Conservation (phyloP, 225 moss, liverwort and hornwort species). For the Physcomitrellopsis africana region DNA sequence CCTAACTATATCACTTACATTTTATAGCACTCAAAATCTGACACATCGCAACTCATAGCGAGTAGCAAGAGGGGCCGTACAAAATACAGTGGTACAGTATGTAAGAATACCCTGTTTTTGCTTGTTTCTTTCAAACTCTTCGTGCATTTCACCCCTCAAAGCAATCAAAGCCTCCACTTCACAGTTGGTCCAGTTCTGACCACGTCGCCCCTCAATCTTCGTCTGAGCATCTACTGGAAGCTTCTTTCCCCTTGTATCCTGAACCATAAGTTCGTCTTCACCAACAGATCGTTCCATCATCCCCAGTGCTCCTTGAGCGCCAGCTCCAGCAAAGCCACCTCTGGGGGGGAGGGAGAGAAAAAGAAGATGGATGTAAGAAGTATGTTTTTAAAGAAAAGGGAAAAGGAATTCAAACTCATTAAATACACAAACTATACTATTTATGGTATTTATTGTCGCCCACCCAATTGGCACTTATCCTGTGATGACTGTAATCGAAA, state of each 20-base stretch:
- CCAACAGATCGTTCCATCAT: conserved; percentile 53
- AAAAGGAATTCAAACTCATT: not conserved
- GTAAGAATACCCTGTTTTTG: conserved; percentile 60
- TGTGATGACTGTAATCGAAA: too few species aligned
- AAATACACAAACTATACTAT: conserved; percentile 16
- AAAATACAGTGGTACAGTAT: not conserved
- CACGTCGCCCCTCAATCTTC: conserved; percentile 66
- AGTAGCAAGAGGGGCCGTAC: not conserved
- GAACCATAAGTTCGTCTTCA: conserved; percentile 61
- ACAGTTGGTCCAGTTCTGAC: conserved; percentile 74
- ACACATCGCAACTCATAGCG: conserved; percentile 14
- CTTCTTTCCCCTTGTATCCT: conserved; percentile 62
- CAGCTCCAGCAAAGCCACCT: conserved; percentile 54
- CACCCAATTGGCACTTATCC: too few species aligned
- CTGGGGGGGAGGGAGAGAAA: conserved; percentile 26
- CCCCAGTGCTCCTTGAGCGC: conserved; percentile 47
- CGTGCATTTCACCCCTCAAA: conserved; percentile 73
- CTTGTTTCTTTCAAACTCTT: conserved; percentile 72
- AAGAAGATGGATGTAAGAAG: too few species aligned
- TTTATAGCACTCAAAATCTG: conserved; percentile 3
- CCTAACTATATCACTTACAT: not conserved
- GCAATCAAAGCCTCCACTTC: conserved; percentile 69
- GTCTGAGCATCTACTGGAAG: conserved; percentile 42
- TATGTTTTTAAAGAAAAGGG: too few species aligned
- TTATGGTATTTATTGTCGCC: too few species aligned